Conservation (phyloP, 352 stramenopile species). For the Detonula confervacea region DNA sequence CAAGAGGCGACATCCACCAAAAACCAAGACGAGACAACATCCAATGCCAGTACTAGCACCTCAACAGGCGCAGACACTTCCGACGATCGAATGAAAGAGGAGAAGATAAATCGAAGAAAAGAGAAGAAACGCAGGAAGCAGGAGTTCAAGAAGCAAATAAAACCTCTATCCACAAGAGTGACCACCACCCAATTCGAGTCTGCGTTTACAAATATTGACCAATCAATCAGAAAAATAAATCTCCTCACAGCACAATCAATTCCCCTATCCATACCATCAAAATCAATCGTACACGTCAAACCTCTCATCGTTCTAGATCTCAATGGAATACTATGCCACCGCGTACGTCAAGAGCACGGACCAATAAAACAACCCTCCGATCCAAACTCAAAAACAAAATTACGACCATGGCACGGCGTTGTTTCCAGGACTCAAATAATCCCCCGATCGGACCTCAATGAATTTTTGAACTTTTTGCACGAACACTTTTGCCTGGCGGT, state of each 20-base stretch:
- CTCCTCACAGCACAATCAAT: conserved; percentile 9
- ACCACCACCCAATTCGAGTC: conserved; percentile 23
- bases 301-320: conserved; percentile 80
- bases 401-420: conserved; percentile 38
- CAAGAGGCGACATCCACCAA: no score
- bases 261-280: conserved; percentile 8
- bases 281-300: conserved; percentile 60
- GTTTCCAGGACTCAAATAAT: conserved; percentile 71
- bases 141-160: conserved; percentile 13
- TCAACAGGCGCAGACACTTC: no score
- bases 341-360: conserved; percentile 42
- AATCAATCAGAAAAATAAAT: conserved; percentile 8
- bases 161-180: conserved; percentile 15
- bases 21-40: background rate
- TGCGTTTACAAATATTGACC: background rate
- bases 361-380: conserved; percentile 16
- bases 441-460: conserved; percentile 50
- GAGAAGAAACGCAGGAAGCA: conserved; percentile 49
- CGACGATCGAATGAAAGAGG: background rate
- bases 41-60: no score
- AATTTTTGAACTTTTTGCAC: conserved; percentile 57
- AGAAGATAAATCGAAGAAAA: conserved; percentile 25
- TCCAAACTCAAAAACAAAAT: conserved; percentile 24
- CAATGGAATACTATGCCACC: conserved; percentile 84
- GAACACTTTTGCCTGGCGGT: conserved; percentile 49